phyloP scores from a whole-genome alignment of 768 basidiomycete species.

The Holtermanniella nyarrowii region DNA sequence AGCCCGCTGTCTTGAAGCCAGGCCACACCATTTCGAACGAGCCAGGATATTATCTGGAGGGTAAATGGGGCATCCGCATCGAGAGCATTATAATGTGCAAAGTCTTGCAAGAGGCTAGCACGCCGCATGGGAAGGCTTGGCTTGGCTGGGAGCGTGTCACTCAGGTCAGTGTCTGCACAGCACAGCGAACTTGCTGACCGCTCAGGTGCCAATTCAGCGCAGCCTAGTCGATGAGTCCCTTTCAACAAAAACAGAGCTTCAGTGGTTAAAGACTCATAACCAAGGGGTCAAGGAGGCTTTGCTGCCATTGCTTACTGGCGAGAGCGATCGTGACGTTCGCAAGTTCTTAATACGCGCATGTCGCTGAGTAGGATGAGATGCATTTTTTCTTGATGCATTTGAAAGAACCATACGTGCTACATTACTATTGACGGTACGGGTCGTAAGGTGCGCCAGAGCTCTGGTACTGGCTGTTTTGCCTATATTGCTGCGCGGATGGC shows the following conservation, averaged over 20 bases:
- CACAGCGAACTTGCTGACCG: background rate
- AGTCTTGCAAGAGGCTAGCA: conserved; percentile 49
- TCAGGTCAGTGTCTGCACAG: conserved; percentile 13
- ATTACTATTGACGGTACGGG: too few species aligned
- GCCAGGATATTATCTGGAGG: conserved; percentile 77
- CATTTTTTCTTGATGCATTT: too few species aligned
- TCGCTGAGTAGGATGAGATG: too few species aligned
- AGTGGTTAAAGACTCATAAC: conserved; percentile 62
- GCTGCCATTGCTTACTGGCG: conserved; percentile 21
- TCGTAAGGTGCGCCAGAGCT: too few species aligned
- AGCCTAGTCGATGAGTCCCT: conserved; percentile 74
- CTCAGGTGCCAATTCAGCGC: conserved; percentile 82
- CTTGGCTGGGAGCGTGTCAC: conserved; percentile 85
- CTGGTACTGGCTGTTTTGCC: too few species aligned
- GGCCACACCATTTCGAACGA: conserved; percentile 92
- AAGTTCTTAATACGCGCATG: conserved; percentile 31
- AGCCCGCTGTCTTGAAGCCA: conserved; percentile 57
- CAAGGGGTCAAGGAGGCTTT: conserved; percentile 20
- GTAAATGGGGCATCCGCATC: conserved; percentile 80
- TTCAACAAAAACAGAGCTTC: conserved; percentile 73
- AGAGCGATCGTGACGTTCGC: conserved; percentile 23
- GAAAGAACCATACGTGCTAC: too few species aligned
- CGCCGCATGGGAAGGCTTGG: conserved; percentile 58
- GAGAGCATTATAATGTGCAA: conserved; percentile 75
- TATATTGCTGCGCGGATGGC: too few species aligned